These are phyloP conservation scores for Panaeolus papilionaceus DNA, from an alignment of 768 basidiomycete genomes.

Conservation along the genomic window DNA sequence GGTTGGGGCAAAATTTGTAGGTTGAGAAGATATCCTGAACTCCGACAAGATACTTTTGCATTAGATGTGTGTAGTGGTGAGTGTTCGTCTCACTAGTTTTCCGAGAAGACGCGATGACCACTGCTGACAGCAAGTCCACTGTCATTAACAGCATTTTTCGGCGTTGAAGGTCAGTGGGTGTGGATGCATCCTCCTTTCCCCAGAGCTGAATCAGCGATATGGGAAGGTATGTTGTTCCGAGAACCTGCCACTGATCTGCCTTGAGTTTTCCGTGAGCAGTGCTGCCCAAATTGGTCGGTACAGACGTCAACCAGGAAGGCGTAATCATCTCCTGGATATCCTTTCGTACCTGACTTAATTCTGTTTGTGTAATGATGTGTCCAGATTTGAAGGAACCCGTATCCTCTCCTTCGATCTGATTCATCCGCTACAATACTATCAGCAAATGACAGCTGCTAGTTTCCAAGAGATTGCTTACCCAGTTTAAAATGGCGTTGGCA, in stretches of 20 bases:
- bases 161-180: conserved; percentile 4
- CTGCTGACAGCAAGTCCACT: conserved; percentile 23
- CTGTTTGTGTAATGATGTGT: not conserved
- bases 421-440: too few relatives aligned
- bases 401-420: too few relatives aligned
- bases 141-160: conserved; percentile 18
- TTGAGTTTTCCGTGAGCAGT: conserved; percentile 31
- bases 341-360: conserved; percentile 27
- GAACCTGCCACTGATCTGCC: conserved; percentile 41
- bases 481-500: too few relatives aligned
- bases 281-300: conserved; percentile 27
- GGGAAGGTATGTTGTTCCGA: conserved; percentile 39
- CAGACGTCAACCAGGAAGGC: conserved; percentile 30
- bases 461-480: too few relatives aligned
- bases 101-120: conserved; percentile 31
- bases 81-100: conserved; percentile 19
- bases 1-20: conserved; percentile 21
- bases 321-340: conserved; percentile 29
- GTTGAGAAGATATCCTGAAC: conserved; percentile 22
- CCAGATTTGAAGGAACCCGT: too few relatives aligned
- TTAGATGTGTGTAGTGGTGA: conserved; percentile 22
- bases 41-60: conserved; percentile 34
- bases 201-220: conserved; percentile 42
- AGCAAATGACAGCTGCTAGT: too few relatives aligned
- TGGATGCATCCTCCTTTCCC: conserved; percentile 23